Evolutionary conservation across 140 eudicot species (phyloP).

Genomic region (Cichorium intybus): DNA sequence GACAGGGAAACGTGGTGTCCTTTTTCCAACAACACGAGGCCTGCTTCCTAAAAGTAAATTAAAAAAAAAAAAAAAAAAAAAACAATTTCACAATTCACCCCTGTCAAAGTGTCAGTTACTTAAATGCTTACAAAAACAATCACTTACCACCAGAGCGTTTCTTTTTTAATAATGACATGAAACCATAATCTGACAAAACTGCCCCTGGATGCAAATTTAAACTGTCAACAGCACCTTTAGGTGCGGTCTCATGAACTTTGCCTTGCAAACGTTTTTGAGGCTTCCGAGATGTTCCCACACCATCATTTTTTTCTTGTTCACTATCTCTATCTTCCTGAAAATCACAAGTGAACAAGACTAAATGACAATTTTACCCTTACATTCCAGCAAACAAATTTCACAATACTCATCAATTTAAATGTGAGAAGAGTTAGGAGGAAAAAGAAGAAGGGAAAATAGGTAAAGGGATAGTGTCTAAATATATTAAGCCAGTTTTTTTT

Average conservation of each 20-base stretch:
- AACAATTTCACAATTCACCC: constrained; percentile 12
- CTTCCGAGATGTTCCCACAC: constrained; percentile 70
- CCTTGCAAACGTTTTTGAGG: constrained; percentile 66
- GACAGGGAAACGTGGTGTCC: constrained; percentile 91
- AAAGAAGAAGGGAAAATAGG: no score
- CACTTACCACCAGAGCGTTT: constrained; percentile 88
- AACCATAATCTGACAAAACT: constrained; percentile 50
- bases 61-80: constrained; percentile 8
- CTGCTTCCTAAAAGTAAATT: constrained; percentile 49
- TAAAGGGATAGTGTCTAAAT: no score
- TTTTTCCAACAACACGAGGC: constrained; percentile 93
- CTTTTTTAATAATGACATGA: constrained; percentile 65
- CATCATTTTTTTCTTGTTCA: constrained; percentile 89
- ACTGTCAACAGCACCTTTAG: constrained; percentile 46
- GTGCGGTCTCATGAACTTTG: constrained; percentile 43
- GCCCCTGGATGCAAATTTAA: constrained; percentile 39
- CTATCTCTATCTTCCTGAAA: constrained; percentile 80
- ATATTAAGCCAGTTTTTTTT: no score
- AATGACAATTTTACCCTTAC: not conserved
- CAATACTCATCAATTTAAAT: no score
- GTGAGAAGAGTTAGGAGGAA: no score
- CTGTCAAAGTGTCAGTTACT: not conserved
- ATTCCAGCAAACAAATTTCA: no score
- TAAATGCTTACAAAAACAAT: not conserved
- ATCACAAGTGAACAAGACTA: no score